Percentiles rank a stretch among this genome's conserved stretches.
Conservation (phyloP, 2,329 filamentous ascomycete genomes). For the Pseudofabraea citricarpa region DNA sequence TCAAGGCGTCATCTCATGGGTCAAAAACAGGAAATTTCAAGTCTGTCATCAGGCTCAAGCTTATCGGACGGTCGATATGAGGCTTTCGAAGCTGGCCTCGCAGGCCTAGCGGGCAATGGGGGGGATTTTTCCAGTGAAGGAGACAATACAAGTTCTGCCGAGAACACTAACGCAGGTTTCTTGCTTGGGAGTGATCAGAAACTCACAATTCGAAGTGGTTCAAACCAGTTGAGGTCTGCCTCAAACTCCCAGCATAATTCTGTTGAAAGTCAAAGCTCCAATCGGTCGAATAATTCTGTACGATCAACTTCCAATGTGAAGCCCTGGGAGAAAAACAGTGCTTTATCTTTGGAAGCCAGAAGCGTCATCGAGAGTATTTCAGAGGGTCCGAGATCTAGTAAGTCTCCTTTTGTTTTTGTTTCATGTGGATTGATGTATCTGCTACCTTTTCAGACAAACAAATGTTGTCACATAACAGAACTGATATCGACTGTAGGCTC, state of each 20-base stretch:
- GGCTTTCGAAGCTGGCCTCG: slow-evolving; percentile 30
- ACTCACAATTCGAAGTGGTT: slow-evolving; percentile 6
- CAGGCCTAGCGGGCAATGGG: slow-evolving; percentile 34
- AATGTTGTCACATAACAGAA: too few species aligned
- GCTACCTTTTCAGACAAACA: too few species aligned
- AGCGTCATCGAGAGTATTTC: background rate
- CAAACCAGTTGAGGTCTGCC: slow-evolving; percentile 13
- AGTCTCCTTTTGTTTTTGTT: background rate
- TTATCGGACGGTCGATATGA: slow-evolving; percentile 37
- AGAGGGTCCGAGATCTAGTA: background rate
- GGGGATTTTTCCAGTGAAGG: slow-evolving; percentile 53
- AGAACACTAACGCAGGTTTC: slow-evolving; percentile 32
- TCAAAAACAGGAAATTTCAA: slow-evolving; percentile 36
- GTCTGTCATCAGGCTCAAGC: slow-evolving; percentile 49
- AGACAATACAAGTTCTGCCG: slow-evolving; percentile 49
- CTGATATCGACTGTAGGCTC: slow-evolving; percentile 10
- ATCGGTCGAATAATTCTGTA: slow-evolving; percentile 3
- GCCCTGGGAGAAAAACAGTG: slow-evolving; percentile 24
- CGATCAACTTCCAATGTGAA: slow-evolving; percentile 5
- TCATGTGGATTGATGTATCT: background rate
- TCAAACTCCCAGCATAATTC: slow-evolving; percentile 19
- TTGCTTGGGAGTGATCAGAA: slow-evolving; percentile 8
- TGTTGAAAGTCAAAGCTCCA: slow-evolving; percentile 13
- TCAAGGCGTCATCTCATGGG: slow-evolving; percentile 56
- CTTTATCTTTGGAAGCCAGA: slow-evolving; percentile 14